A percentile compares a stretch with the other conserved stretches of the same genome.
phyloP scores from a whole-genome alignment of 2,329 filamentous ascomycete genomes.

The Cyphellophora attinorum region DNA sequence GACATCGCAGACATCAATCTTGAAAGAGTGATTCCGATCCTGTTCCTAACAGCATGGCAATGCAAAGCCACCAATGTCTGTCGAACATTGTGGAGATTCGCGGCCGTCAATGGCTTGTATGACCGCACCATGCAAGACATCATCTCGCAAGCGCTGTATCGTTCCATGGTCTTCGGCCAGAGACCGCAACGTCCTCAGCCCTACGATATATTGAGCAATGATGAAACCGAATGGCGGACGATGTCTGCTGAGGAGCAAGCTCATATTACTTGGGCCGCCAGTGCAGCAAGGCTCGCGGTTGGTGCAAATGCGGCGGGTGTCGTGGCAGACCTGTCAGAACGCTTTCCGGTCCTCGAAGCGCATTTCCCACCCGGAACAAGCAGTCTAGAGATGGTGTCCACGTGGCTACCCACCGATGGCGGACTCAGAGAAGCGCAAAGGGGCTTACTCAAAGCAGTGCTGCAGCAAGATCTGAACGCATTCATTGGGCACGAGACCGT shows the following conservation, averaged over 20 bases:
- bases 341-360: conserved; percentile 10
- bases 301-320: conserved; percentile 9
- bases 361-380: conserved; percentile 19
- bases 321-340: conserved; percentile 6
- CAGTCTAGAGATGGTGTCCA: conserved; percentile 11
- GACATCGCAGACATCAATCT: not conserved
- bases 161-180: no score
- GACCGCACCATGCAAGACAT: conserved; percentile 25
- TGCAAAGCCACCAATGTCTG: conserved; percentile 30
- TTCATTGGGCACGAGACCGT: no score
- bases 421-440: conserved; percentile 21
- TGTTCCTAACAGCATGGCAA: conserved; percentile 34
- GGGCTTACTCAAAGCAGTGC: conserved; percentile 19
- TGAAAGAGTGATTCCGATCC: not conserved
- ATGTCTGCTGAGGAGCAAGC: conserved; percentile 10
- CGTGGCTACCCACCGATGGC: not conserved
- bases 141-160: conserved; percentile 23
- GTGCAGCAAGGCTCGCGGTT: conserved; percentile 21
- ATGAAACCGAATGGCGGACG: conserved; percentile 1
- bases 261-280: conserved; percentile 17
- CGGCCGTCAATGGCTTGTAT: conserved; percentile 29
- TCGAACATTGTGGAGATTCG: conserved; percentile 39
- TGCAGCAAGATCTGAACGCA: conserved; percentile 22
- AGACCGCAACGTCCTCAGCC: no score
- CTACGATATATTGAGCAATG: no score